Conservation (phyloP, 2,329 filamentous ascomycete genomes). For the Aspergillus sp. region DNA sequence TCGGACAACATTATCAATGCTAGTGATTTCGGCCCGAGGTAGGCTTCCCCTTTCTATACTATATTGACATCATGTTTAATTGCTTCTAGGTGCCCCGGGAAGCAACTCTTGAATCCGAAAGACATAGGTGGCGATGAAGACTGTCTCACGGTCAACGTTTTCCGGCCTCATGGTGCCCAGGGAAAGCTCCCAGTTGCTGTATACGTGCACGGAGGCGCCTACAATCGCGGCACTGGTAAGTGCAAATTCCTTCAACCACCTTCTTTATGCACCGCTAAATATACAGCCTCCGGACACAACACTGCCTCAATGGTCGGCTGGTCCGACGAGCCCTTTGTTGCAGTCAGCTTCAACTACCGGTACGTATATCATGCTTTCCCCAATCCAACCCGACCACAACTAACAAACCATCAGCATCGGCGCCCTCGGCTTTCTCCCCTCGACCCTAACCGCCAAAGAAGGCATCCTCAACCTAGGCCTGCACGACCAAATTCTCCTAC, state of each 20-base stretch:
- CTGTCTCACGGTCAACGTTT: conserved; percentile 47
- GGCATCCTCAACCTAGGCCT: conserved; percentile 13
- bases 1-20: conserved; percentile 8
- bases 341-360: conserved; percentile 50
- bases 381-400: neutral
- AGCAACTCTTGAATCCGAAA: conserved; percentile 52
- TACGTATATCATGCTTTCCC: neutral
- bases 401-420: conserved; percentile 33
- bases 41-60: conserved; percentile 47
- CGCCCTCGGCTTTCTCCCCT: conserved; percentile 61
- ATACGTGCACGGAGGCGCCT: conserved; percentile 46
- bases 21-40: conserved; percentile 9
- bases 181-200: conserved; percentile 42
- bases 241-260: too few species aligned
- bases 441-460: conserved; percentile 3
- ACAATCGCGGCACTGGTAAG: conserved; percentile 35
- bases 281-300: conserved; percentile 49
- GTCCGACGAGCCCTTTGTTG: conserved; percentile 47
- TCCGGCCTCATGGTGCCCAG: conserved; percentile 31
- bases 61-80: conserved; percentile 33
- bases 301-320: conserved; percentile 64
- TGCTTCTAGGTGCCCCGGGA: conserved; percentile 25
- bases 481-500: conserved; percentile 37
- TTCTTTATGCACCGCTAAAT: neutral
- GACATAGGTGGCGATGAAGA: conserved; percentile 55